Evolutionary conservation across 2,329 filamentous ascomycete species (phyloP), one percentile per base, ranked within the genome.

Genomic region (Aspergillus pseudotamarii): DNA sequence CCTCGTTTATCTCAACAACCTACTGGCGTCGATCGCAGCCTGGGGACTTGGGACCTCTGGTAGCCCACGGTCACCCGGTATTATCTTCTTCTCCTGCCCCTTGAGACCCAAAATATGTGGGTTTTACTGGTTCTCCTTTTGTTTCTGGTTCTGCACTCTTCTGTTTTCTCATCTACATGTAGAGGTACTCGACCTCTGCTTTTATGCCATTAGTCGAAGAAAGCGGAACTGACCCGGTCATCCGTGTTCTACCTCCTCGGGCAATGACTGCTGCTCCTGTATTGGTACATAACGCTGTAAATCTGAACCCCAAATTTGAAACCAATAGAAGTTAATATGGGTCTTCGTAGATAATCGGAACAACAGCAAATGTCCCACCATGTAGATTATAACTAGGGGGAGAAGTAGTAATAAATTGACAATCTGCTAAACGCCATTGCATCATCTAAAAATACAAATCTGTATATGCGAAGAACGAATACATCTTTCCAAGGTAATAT

Each of bases 361-460:
- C 11, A 54, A 53, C 54, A 60, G 5, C 36, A 21, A 50, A 26
- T 38, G 21, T 36, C 11, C 28, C 30, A 30, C n/a, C 21, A 38
- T 14, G 21, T 23, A 50, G 45, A 32, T 57, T 50, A 30, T 36
- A 57, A 46, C 51, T 30, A 41, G 45, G 41, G 36, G 36, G n/a
- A 62, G 34, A 43, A 46, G 43, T 38, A 61, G 57, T 50, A 41
- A 53, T 55, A 34, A 45, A 38, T 30, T 48, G 28, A 57, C 23
- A 38, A 46, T 66, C 57, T 68, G 62, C 63, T 68, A 64, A 67
- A 68, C 62, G 59, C 66, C 63, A 64, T 65, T 63, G 50, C 59
- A 64, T 53, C 56, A 65, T 61, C 63, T 71, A 71, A 68, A 69
- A 71, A 64, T 71, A 71, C 69, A 71, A 53, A 65, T 63, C 58